Base-by-base conservation (phyloP, 176 grass and related monocot species). In the barley (Hordeum vulgare) region DNA sequence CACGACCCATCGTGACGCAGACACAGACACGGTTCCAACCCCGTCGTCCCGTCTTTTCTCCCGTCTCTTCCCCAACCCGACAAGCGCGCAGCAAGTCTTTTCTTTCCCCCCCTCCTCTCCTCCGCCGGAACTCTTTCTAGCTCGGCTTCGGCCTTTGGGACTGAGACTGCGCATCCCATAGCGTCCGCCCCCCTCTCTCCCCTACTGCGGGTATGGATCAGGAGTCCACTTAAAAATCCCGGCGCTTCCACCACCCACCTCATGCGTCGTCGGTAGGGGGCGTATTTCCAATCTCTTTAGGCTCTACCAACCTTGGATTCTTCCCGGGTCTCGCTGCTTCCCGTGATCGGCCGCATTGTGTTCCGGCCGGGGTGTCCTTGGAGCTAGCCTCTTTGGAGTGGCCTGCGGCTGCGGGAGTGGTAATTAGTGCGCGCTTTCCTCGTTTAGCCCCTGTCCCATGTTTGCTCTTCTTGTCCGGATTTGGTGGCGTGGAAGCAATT, bases 321-420 rank as follows among this genome's bases (percentile, higher is more conserved):
- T 79, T 82, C 23, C 42, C 28, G 60, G 15, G 69, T 53, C 14
- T 62, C 77, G 42, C 79, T n/a, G 54, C 79, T 44, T 63, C 80
- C 36, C 53, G 39, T 89, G 86, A 86, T 88, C 74, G 60, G 21
- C 66, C 54, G 74, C 86, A 88, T 89, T 86, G 75, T n/a, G 75
- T n/a, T 11, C 76, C 17, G 36, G 28, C 58, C 57, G 7, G 34
- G 44, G 60, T 57, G 71, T 47, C 80, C 27, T 49, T 68, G 15
- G 39, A 7, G 36, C 36, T 24, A 56, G 69, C 58, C 18, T 29
- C 21, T 59, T 70, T 41, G 81, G 70, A 49, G 56, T 5, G 57
- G 11, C 28, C 69, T 49, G 72, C 68, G 7, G 68, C 76, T n/a
- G 59, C 56, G 45, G 1, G 29, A 63, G 39, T 74, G 66, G 64